Base-by-base conservation (phyloP, 179 eudicot species). In the Heliamphora pulchella region DNA sequence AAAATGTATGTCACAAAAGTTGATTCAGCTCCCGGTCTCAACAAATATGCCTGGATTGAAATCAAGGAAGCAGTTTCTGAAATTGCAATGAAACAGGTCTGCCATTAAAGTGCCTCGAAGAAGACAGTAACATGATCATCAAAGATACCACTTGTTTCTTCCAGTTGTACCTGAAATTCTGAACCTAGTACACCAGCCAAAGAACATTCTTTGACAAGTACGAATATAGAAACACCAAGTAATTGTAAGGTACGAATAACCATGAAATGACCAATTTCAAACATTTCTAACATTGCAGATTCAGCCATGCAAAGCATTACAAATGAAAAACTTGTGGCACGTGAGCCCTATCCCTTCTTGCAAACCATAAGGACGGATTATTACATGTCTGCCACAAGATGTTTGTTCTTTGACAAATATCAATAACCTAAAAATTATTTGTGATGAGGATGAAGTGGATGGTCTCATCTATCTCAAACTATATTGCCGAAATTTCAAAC, bases 81-180 rank as follows among this genome's bases (percentile, higher is more conserved):
- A 69, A 44, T 44, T 79, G 67, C 81, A 44, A 57, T 20, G 53
- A 20, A 17, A 53, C 61, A 51, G n/a, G 80, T 66, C 74, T 53
- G 13, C 62, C 67, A 64, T 78, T 50, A 6, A 66, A 22, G 14
- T 11, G 43, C 63, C 15, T 47, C 51, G 80, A 78, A n/a, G 31
- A 53, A 44, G 20, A 57, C 61, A n/a, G 66, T 67, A 79, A 48
- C 53, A 79, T 44, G 66, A 79, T 55, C 67, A 69, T 54, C 18
- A 69, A 41, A 57, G 75, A 57, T 14, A 65, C 39, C 48, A 78
- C 66, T 54, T 39, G 14, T 51, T 3, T 48, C 50, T 31, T 53
- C 80, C 80, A 78, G 74, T 53, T 44, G 67, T 63, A 46, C 61
- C 75, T 51, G 67, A 79, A 79, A 69, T 69, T 55, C 55, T 79